Percentiles rank a stretch among this genome's conserved stretches.
Conservation (phyloP, 306 rosid species). For the Glycine tomentella region DNA sequence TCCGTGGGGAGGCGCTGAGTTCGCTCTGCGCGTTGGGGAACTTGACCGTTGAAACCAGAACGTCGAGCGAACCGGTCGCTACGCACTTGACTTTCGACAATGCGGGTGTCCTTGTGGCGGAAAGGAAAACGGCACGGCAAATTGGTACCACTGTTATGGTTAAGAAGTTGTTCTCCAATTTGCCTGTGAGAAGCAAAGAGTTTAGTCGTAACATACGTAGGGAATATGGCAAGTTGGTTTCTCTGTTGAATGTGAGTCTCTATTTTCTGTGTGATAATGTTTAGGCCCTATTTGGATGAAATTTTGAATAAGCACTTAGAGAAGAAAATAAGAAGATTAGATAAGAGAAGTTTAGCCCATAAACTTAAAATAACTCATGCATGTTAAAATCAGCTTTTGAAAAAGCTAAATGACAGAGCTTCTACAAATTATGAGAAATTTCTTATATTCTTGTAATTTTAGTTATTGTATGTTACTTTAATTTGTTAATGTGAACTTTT, state of each 20-base stretch:
- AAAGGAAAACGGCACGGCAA: conserved; percentile 87
- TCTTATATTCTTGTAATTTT: neutral
- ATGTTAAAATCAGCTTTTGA: neutral
- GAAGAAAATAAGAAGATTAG: neutral
- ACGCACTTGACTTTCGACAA: conserved; percentile 80
- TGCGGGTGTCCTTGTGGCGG: conserved; percentile 71
- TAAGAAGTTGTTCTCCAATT: conserved; percentile 75
- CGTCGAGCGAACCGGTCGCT: conserved; percentile 74
- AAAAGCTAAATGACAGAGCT: neutral
- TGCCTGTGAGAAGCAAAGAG: conserved; percentile 90
- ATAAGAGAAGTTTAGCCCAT: neutral
- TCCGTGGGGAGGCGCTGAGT: conserved; percentile 97
- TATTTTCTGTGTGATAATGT: conserved; percentile 5
- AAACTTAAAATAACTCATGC: neutral
- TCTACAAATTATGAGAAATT: neutral
- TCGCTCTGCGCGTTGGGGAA: conserved; percentile 81
- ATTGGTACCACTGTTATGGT: conserved; percentile 91
- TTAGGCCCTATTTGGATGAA: neutral
- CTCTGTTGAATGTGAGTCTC: conserved; percentile 82
- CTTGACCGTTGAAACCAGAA: conserved; percentile 81
- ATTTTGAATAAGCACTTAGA: neutral
- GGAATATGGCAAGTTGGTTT: conserved; percentile 91
- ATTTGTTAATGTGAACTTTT: conserved; percentile 28
- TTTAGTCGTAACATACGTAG: conserved; percentile 86
- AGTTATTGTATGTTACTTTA: neutral